Conservation (phyloP, 305 asterid genomes). For the Solanum hybrid region DNA sequence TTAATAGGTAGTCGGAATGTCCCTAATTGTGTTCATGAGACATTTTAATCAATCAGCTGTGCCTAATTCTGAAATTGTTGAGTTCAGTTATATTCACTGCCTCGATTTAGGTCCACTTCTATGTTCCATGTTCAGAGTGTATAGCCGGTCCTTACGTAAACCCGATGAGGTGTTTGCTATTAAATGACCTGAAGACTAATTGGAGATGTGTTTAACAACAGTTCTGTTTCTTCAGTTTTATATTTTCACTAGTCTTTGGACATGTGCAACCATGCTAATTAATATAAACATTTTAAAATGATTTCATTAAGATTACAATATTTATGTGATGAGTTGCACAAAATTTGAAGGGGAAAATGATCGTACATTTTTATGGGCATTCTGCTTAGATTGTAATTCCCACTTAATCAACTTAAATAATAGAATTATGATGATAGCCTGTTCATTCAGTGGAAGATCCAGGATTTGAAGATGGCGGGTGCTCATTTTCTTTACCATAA, state of each 20-base stretch:
- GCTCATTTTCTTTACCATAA: not conserved
- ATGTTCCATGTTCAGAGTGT: not conserved
- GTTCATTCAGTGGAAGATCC: not conserved
- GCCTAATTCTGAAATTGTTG: not conserved
- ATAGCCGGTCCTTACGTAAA: not conserved
- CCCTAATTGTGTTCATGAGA: not conserved
- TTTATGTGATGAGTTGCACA: not conserved
- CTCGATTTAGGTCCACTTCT: not conserved
- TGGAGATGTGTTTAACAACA: not conserved
- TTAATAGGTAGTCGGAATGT: not conserved
- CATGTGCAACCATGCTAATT: not conserved
- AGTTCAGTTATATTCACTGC: not conserved
- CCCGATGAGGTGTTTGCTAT: not conserved
- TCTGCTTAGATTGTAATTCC: not conserved
- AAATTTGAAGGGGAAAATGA: not conserved
- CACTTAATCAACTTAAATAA: not conserved
- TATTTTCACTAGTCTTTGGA: not conserved
- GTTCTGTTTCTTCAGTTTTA: not conserved
- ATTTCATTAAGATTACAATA: not conserved
- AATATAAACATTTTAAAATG: not conserved
- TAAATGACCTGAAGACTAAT: not conserved
- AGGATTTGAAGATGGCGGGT: not conserved
- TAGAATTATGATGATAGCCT: not conserved
- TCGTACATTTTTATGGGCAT: not conserved
- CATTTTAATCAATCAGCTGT: not conserved